Percentiles rank a stretch among this genome's conserved stretches.
These are phyloP conservation scores for Fomitiporia mediterranea DNA, from an alignment of 1,284 basidiomycete genomes.

Conservation along the genomic window DNA sequence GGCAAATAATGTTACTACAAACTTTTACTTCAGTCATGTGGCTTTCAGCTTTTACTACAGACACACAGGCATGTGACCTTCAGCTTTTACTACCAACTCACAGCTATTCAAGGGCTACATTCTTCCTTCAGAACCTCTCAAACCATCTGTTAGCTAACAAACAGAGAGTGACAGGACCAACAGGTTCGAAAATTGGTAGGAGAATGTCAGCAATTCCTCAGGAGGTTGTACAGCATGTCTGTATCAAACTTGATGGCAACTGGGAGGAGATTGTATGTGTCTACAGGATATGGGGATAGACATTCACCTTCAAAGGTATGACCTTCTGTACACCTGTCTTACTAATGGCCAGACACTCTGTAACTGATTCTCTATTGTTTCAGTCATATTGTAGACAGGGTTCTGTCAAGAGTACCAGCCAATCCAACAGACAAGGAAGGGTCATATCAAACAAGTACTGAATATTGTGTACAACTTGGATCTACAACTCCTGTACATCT, in stretches of 20 bases:
- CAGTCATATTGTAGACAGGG: conserved; percentile 63
- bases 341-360: too few species aligned
- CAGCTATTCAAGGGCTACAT: too few species aligned
- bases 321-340: conserved; percentile 67
- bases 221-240: conserved; percentile 63
- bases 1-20: too few species aligned
- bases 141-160: too few species aligned
- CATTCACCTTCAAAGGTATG: conserved; percentile 73
- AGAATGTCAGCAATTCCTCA: conserved; percentile 69
- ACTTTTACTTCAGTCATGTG: too few species aligned
- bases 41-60: too few species aligned
- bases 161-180: conserved; percentile 58
- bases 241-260: conserved; percentile 74
- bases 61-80: too few species aligned
- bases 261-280: conserved; percentile 90
- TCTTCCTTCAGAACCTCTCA: too few species aligned
- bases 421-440: conserved; percentile 73
- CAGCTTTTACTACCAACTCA: too few species aligned
- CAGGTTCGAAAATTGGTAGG: conserved; percentile 77
- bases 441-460: conserved; percentile 62
- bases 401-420: conserved; percentile 69
- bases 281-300: conserved; percentile 90
- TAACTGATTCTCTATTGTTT: background rate
- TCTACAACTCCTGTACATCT: conserved; percentile 87
- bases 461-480: conserved; percentile 68